These are phyloP conservation scores for Aspergillus ochraceoroseus DNA, from an alignment of 2,329 filamentous ascomycete genomes.

Conservation along the genomic window DNA sequence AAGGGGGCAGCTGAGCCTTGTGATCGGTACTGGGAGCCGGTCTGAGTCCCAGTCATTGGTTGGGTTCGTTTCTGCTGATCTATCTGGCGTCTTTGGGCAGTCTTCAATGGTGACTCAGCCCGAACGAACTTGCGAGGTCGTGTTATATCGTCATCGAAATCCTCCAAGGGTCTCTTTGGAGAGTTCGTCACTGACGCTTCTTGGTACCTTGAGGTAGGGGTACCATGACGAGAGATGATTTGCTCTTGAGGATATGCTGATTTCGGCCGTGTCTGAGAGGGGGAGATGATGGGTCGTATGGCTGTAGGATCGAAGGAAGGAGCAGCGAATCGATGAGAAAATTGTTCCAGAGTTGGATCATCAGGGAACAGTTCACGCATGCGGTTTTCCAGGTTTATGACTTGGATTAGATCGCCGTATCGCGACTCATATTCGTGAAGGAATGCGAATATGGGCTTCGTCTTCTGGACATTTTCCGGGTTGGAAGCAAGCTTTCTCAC, in stretches of 20 bases:
- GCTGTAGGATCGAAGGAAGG: constrained; percentile 74
- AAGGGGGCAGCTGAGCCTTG: constrained; percentile 59
- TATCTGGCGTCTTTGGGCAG: constrained; percentile 75
- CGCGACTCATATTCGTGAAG: constrained; percentile 94
- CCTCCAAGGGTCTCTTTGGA: constrained; percentile 61
- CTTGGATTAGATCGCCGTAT: constrained; percentile 87
- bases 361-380: constrained; percentile 93
- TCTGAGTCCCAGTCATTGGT: constrained; percentile 29
- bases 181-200: constrained; percentile 40
- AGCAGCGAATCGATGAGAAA: constrained; percentile 68
- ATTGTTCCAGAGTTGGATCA: constrained; percentile 70
- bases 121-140: constrained; percentile 81
- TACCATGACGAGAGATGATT: constrained; percentile 30
- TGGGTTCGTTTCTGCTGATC: constrained; percentile 62
- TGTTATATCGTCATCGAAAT: constrained; percentile 64
- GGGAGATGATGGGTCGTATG: constrained; percentile 78
- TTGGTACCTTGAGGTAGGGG: constrained; percentile 35
- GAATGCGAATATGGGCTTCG: constrained; percentile 81
- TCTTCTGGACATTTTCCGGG: constrained; percentile 65
- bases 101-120: constrained; percentile 89
- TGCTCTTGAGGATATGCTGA: constrained; percentile 33
- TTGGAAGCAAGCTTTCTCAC: constrained; percentile 76
- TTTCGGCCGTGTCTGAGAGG: constrained; percentile 69
- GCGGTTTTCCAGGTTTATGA: constrained; percentile 81
- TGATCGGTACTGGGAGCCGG: constrained; percentile 45